phyloP scores from a whole-genome alignment of 2,329 filamentous ascomycete genomes.

The Trichoderma koningiopsis region DNA sequence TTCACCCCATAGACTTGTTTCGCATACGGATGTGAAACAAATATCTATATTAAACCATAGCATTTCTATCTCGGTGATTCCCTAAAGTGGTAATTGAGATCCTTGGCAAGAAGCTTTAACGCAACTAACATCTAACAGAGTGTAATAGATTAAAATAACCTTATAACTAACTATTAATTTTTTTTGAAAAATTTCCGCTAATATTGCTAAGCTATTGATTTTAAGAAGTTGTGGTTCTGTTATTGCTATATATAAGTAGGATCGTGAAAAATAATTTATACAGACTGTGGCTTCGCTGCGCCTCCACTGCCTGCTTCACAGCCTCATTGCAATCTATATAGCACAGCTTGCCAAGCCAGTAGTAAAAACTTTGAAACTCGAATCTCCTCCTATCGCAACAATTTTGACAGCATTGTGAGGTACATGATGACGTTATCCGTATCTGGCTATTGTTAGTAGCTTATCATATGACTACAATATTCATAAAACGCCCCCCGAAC shows the following conservation, averaged over 20 bases:
- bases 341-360: constrained; percentile 6
- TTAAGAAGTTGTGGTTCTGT: no score
- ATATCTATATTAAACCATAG: neutral
- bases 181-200: no score
- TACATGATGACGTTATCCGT: neutral
- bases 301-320: constrained; percentile 1
- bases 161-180: no score
- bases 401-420: neutral
- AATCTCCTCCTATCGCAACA: neutral
- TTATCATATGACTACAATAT: neutral
- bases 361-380: neutral
- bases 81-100: neutral
- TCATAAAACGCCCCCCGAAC: neutral
- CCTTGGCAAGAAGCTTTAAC: neutral
- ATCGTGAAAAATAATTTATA: no score
- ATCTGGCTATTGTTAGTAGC: neutral
- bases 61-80: neutral
- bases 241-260: no score
- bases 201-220: no score
- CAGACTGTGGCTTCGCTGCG: constrained; percentile 2
- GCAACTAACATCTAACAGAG: neutral
- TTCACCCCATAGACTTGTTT: neutral
- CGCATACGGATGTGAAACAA: neutral
- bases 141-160: no score
- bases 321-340: neutral